Base-by-base conservation (phyloP, 1,139 yeast genomes). In the Magnusiomyces fungicola region DNA sequence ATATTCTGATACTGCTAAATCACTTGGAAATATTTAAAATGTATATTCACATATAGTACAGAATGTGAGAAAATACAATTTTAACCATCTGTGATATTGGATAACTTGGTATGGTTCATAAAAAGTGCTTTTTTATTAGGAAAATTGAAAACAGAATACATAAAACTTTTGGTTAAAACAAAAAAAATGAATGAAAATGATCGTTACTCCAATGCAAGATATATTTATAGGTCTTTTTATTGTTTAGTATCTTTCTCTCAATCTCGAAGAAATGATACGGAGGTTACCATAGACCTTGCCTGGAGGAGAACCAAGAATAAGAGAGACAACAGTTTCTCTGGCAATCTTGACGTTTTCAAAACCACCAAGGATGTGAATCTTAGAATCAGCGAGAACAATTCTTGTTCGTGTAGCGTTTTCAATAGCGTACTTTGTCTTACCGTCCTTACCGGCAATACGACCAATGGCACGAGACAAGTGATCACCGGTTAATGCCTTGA, bases 381-480 rank as follows among this genome's bases (percentile, higher is more conserved):
- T 92, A 44, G 95, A 81, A 68, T 92, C 98, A 0, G 99, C 99
- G 60, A 92, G 75, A 21, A 92, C 99, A 46, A 92, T 90, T 74
- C 99, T 83, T 14, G 99, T 92, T 72, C 97, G 80, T 30, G 98
- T 90, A 23, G 98, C 97, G 64, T 92, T 92, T 69, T 92, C 99
- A 62, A 92, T 92, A 34, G 98, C 97, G 68, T 90, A 92, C 71
- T 92, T 92, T 55, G 98, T 92, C 70, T 90, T 90, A 64, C 99
- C 99, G 65, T 92, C 99, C 66, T 92, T 94, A 68, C 99, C 99
- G 23, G 98, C 98, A 68, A 92, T 92, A 76, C 99, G 89, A 61
- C 98, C 99, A 66, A 92, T 92, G 19, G 99, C 98, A 75, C 99
- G 83, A 45, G 96, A 83, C 67, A 92, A 76, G 77, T 92, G 98